Evolutionary conservation across 2,329 filamentous ascomycete species (phyloP).

Genomic region (Fusarium subtropicale): DNA sequence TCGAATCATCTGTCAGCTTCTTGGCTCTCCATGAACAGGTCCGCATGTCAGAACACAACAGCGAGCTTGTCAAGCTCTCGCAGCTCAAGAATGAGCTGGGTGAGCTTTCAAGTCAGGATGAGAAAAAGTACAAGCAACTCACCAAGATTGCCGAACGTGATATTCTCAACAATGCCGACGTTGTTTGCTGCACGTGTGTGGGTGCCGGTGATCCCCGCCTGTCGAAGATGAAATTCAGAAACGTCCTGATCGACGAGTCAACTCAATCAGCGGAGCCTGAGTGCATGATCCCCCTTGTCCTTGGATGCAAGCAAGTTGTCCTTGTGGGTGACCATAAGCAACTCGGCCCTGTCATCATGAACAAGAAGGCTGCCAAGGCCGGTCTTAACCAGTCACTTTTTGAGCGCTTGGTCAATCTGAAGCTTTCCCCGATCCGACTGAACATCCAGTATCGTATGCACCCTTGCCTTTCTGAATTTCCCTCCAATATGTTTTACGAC

Average conservation of each 20-base stretch:
- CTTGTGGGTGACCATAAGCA: slow-evolving; percentile 98
- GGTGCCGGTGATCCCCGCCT: slow-evolving; percentile 95
- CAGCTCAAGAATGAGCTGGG: slow-evolving; percentile 92
- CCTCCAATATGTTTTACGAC: slow-evolving; percentile 99
- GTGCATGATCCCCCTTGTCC: slow-evolving; percentile 97
- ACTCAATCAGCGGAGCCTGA: slow-evolving; percentile 98
- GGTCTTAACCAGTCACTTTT: slow-evolving; percentile 98
- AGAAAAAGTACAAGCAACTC: slow-evolving; percentile 98
- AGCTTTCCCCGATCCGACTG: slow-evolving; percentile 88
- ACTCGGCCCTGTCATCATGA: slow-evolving; percentile 98
- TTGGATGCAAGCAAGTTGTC: slow-evolving; percentile 99
- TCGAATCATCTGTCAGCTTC: slow-evolving; percentile 97
- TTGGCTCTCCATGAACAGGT: slow-evolving; percentile 97
- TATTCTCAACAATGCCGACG: slow-evolving; percentile 93
- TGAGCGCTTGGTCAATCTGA: slow-evolving; percentile 93
- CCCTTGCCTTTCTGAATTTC: slow-evolving; percentile 95
- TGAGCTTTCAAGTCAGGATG: slow-evolving; percentile 92
- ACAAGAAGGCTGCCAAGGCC: slow-evolving; percentile 99
- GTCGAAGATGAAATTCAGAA: slow-evolving; percentile 97
- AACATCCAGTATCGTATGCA: slow-evolving; percentile 99
- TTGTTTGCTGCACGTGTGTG: slow-evolving; percentile 98
- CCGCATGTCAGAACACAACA: slow-evolving; percentile 95
- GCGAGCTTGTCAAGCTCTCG: slow-evolving; percentile 90
- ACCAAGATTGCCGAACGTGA: slow-evolving; percentile 94
- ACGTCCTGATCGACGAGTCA: slow-evolving; percentile 97